Evolutionary conservation across 495 filamentous ascomycete species (phyloP), one percentile per base, ranked within the genome.

Genomic region (Sordaria brevicollis): DNA sequence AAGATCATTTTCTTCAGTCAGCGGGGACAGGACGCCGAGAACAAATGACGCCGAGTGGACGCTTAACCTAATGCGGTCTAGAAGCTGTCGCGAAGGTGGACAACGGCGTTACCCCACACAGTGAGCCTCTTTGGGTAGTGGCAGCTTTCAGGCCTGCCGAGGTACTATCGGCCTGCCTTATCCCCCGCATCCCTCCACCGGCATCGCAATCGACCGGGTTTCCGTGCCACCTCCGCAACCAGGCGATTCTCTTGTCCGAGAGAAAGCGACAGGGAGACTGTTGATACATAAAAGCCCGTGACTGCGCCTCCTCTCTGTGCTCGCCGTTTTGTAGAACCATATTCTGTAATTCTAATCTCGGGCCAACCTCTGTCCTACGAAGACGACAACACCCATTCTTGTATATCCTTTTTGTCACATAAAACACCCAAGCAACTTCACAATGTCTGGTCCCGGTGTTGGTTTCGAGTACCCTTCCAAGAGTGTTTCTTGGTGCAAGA

Each of bases 401-500:
- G 36, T 17, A 21, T 21, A 31, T 68, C 38, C 65, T 68, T 3
- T 5, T 29, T 34, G 13, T 11, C 39, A n/a, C 25, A 25, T 31
- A 5, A 29, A 41, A 25, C 41, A 43, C 21, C 29, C 17, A 13
- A 17, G 25, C 36, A 38, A 66, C 10, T 54, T 39, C 71, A 81
- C 71, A 29, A 85, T 84, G 82, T 76, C 79, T 69, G 82, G 83
- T 65, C 90, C 91, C 72, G 92, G 91, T 74, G 90, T 84, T 75
- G 92, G 92, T 72, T 91, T 92, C 80, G 89, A 94, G 81, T 94
- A 90, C 76, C 90, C 91, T 66, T 72, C 87, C 41, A 77, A 86
- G 74, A 85, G 88, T 74, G 92, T 96, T 5, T 85, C 88, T 73
- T 96, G 93, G 93, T 81, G 91, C 73, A 93, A 95, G 87, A 86